A percentile compares a stretch with the other conserved stretches of the same genome.
Evolutionary conservation across 2,329 filamentous ascomycete genomes (phyloP).

Genomic region (Aspergillus niger): DNA sequence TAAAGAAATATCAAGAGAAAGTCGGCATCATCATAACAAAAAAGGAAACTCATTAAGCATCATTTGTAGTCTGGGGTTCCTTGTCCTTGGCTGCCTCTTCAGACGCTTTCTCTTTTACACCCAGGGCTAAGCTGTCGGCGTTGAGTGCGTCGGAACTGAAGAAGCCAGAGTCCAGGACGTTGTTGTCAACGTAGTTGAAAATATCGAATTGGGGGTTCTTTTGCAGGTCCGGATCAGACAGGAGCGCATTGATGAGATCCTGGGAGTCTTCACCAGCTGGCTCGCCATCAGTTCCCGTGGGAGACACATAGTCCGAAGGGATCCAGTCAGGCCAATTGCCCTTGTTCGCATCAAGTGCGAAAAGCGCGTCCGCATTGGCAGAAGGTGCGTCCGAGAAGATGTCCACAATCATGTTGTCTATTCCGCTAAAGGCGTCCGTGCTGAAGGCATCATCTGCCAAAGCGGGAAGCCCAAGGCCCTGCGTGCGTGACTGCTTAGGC

Average conservation of each 20-base stretch:
- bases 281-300: constrained; percentile 30
- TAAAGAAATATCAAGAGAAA: constrained; percentile 9
- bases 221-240: constrained; percentile 36
- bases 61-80: constrained; percentile 14
- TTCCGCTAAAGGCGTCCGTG: constrained; percentile 29
- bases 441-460: constrained; percentile 29
- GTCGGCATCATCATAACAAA: constrained; percentile 6
- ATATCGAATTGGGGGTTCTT: constrained; percentile 35
- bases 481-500: constrained; percentile 27
- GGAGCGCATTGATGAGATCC: constrained; percentile 39
- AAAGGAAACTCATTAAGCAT: constrained; percentile 26
- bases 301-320: constrained; percentile 38
- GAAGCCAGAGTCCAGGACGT: constrained; percentile 38
- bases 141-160: constrained; percentile 40
- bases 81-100: constrained; percentile 18
- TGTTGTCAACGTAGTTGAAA: constrained; percentile 33
- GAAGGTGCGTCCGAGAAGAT: constrained; percentile 39
- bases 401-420: constrained; percentile 41
- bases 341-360: constrained; percentile 30
- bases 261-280: constrained; percentile 27
- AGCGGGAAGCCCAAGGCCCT: constrained; percentile 21
- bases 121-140: constrained; percentile 25
- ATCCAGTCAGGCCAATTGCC: constrained; percentile 43
- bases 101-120: constrained; percentile 25
- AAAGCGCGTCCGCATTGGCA: constrained; percentile 30